Evolutionary conservation across 2,329 filamentous ascomycete genomes (phyloP).

Genomic region (Talaromyces verruculosus): DNA sequence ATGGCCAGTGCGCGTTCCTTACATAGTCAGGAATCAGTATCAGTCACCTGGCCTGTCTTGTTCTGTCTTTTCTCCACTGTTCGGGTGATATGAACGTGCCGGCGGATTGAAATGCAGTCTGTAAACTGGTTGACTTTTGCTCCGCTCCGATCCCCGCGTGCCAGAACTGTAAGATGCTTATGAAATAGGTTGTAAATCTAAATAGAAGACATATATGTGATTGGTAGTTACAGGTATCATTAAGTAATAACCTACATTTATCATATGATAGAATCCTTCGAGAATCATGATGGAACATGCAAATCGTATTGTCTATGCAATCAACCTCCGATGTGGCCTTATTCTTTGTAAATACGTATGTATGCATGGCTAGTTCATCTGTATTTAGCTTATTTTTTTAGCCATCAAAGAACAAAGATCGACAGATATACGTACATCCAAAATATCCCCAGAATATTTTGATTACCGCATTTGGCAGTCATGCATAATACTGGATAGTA

Average conservation of each 20-base stretch:
- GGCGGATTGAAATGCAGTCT: background rate
- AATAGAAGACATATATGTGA: background rate
- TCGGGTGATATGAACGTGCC: background rate
- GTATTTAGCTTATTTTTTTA: background rate
- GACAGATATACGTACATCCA: background rate
- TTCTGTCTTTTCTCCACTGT: background rate
- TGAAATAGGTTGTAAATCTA: background rate
- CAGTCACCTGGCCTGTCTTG: background rate
- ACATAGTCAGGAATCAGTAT: background rate
- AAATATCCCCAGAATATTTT: background rate
- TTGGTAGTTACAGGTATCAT: background rate
- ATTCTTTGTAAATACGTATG: background rate
- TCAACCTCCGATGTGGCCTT: background rate
- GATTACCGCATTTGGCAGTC: background rate
- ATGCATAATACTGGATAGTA: background rate
- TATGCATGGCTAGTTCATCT: background rate
- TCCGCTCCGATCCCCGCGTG: conserved; percentile 1
- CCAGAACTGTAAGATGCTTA: background rate
- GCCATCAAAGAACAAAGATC: background rate
- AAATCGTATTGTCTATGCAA: conserved; percentile 1
- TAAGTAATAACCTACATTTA: background rate
- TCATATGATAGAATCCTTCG: background rate
- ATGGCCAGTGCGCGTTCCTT: conserved; percentile 3
- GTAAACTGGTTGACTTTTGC: background rate
- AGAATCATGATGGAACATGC: background rate